Evolutionary conservation across 257 asterid species (phyloP).

Genomic region (Przewalskia tangutica): DNA sequence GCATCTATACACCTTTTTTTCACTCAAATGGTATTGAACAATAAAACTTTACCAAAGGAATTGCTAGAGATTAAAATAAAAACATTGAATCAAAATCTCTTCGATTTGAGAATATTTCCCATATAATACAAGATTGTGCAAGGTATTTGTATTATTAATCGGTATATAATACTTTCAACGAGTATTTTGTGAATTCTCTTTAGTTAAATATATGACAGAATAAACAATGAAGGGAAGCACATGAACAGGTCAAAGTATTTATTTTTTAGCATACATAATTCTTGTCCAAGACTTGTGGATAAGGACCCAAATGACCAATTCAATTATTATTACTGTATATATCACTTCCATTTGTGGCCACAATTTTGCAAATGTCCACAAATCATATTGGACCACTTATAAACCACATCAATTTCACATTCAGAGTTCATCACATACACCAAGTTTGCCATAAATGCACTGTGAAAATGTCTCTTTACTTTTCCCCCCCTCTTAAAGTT

Average conservation of each 20-base stretch:
- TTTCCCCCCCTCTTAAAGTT: background rate
- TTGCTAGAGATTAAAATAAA: background rate
- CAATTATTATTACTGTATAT: background rate
- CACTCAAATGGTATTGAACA: background rate
- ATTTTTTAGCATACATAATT: background rate
- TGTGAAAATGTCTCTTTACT: background rate
- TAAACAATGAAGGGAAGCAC: background rate
- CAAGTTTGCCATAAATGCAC: constrained; percentile 9
- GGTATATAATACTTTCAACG: too few relatives aligned
- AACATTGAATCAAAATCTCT: background rate
- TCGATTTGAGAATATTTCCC: background rate
- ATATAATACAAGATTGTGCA: background rate
- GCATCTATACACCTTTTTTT: background rate
- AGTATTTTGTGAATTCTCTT: background rate
- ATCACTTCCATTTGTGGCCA: background rate
- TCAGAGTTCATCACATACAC: background rate
- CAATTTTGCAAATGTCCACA: background rate
- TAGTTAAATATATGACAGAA: background rate
- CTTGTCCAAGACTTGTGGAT: background rate
- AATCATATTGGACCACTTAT: background rate
- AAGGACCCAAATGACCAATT: background rate
- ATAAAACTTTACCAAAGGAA: background rate
- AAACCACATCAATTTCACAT: constrained; percentile 1
- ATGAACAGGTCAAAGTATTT: constrained; percentile 3
- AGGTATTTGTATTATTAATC: too few relatives aligned